Evolutionary conservation across 805 yeast genomes (phyloP).

Genomic region (Ogataea paradorogensis): DNA sequence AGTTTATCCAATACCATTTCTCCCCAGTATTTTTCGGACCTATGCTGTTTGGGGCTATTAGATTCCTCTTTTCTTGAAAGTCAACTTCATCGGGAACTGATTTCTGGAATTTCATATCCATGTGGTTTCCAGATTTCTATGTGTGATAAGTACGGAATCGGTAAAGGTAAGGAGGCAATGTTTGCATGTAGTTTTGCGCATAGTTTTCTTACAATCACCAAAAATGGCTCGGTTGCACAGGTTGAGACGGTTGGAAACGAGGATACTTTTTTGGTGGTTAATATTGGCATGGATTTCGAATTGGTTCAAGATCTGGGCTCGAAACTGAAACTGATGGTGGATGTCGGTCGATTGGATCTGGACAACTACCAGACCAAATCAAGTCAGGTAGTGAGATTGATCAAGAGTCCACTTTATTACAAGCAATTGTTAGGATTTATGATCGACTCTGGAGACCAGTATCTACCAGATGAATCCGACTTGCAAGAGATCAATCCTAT

Average conservation of each 20-base stretch:
- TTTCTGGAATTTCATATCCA: constrained; percentile 49
- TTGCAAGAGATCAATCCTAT: constrained; percentile 18
- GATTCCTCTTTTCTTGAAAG: constrained; percentile 44
- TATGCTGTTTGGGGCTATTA: constrained; percentile 43
- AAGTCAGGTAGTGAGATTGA: constrained; percentile 9
- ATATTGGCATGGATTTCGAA: constrained; percentile 1
- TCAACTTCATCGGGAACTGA: constrained; percentile 48
- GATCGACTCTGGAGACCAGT: constrained; percentile 41
- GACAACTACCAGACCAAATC: constrained; percentile 8
- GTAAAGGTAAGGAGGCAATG: constrained; percentile 44
- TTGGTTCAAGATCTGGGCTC: constrained; percentile 4
- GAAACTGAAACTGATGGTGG: constrained; percentile 29
- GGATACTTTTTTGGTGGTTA: constrained; percentile 45
- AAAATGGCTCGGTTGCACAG: constrained; percentile 46
- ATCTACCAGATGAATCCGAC: constrained; percentile 21
- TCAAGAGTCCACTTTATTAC: constrained; percentile 20
- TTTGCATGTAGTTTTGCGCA: constrained; percentile 43
- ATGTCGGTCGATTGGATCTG: constrained; percentile 18
- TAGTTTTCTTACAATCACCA: constrained; percentile 46
- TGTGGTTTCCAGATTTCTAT: constrained; percentile 39
- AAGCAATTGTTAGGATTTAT: constrained; percentile 35
- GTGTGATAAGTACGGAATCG: constrained; percentile 25
- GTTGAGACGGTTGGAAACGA: constrained; percentile 49
- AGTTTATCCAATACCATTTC: constrained; percentile 46
- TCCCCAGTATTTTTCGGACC: constrained; percentile 49